Percentiles rank a stretch among this genome's conserved stretches.
Conservation (phyloP, 108 stramenopile species). For the Skeletonema menzelii region DNA sequence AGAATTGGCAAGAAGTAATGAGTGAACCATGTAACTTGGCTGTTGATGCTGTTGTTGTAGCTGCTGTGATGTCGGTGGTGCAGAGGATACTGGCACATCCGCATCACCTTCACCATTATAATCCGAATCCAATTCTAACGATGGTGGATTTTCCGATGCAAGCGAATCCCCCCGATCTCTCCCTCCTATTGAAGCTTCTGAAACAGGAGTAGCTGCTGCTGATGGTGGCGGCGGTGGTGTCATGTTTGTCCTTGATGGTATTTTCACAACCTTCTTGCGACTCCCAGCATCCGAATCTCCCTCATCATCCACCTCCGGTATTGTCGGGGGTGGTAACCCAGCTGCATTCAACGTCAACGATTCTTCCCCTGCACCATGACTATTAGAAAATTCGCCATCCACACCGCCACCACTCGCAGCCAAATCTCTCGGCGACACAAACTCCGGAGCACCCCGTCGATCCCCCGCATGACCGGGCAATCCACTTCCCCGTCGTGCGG, state of each 20-base stretch:
- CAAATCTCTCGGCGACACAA: conserved; percentile 22
- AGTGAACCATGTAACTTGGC: not conserved
- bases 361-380: conserved; percentile 1
- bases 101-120: not conserved
- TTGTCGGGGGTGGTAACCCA: conserved; percentile 22
- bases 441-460: conserved; percentile 54
- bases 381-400: not conserved
- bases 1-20: conserved; percentile 1
- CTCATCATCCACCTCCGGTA: conserved; percentile 38
- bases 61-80: not conserved
- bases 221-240: not conserved
- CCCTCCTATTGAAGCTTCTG: not conserved
- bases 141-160: not conserved
- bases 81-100: not conserved
- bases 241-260: not conserved
- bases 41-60: not conserved
- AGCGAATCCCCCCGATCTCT: not conserved
- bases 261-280: not conserved
- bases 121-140: not conserved
- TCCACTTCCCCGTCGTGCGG: conserved; percentile 42
- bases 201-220: not conserved
- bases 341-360: not conserved
- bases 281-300: conserved; percentile 10
- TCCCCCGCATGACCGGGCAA: conserved; percentile 52
- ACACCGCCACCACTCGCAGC: not conserved